Conservation (phyloP, 2,329 filamentous ascomycete genomes). For the Pyrenophora teres region DNA sequence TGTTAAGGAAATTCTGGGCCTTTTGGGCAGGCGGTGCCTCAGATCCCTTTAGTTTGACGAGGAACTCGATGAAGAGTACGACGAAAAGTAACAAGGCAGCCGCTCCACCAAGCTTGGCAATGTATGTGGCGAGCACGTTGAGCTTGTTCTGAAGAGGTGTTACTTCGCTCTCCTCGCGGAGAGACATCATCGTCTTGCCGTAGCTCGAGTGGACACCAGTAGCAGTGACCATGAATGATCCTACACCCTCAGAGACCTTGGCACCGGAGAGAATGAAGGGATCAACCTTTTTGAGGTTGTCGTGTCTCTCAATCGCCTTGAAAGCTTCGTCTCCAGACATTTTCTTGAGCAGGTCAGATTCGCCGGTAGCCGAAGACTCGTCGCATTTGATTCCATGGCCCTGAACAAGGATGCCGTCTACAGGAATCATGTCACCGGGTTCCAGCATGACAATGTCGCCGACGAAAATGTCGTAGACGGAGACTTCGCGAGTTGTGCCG, state of each 20-base stretch:
- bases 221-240: constrained; percentile 75
- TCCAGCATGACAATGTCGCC: constrained; percentile 74
- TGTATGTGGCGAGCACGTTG: constrained; percentile 77
- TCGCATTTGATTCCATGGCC: constrained; percentile 72
- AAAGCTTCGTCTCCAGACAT: constrained; percentile 68
- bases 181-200: constrained; percentile 77
- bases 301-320: constrained; percentile 65
- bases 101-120: constrained; percentile 76
- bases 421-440: constrained; percentile 71
- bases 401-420: constrained; percentile 70
- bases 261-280: constrained; percentile 88
- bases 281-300: constrained; percentile 69
- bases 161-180: constrained; percentile 76
- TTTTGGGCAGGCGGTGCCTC: constrained; percentile 67
- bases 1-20: constrained; percentile 70
- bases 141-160: constrained; percentile 80
- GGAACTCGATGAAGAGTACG: constrained; percentile 83
- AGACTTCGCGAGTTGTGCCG: constrained; percentile 68
- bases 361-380: constrained; percentile 74
- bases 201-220: constrained; percentile 75
- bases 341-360: constrained; percentile 75
- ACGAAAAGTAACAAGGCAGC: constrained; percentile 81
- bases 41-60: constrained; percentile 67
- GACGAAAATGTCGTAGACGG: constrained; percentile 68
- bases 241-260: constrained; percentile 76